These are phyloP conservation scores for Monosporascus sp. DNA, from an alignment of 2,329 filamentous ascomycete genomes.

Conservation along the genomic window DNA sequence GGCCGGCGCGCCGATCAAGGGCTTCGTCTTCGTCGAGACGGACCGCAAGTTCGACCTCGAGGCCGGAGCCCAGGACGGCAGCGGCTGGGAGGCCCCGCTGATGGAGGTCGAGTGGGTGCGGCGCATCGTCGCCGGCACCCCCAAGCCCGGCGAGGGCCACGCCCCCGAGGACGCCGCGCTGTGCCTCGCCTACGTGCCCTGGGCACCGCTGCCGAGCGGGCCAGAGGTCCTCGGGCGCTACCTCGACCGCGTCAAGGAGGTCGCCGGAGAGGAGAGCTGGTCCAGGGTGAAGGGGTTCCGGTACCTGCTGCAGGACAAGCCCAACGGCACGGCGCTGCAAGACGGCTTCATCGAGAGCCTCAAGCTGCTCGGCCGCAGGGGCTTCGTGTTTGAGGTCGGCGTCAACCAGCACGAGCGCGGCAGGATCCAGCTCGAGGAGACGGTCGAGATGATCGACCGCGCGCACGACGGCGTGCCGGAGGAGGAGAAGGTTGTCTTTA, in stretches of 20 bases:
- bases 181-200: conserved; percentile 70
- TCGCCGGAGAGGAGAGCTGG: conserved; percentile 58
- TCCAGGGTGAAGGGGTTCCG: conserved; percentile 70
- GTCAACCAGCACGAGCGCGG: conserved; percentile 77
- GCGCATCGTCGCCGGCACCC: conserved; percentile 58
- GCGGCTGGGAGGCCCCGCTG: conserved; percentile 64
- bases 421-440: conserved; percentile 66
- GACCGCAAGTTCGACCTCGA: conserved; percentile 63
- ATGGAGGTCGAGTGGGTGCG: conserved; percentile 67
- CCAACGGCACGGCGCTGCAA: conserved; percentile 57
- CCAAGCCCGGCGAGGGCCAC: conserved; percentile 55
- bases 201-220: conserved; percentile 75
- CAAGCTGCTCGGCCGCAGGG: conserved; percentile 57
- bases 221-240: conserved; percentile 58
- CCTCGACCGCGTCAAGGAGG: conserved; percentile 53
- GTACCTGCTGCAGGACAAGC: conserved; percentile 77
- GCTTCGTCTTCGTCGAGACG: conserved; percentile 79
- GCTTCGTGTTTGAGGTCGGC: conserved; percentile 74
- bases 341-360: conserved; percentile 60
- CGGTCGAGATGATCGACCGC: conserved; percentile 62
- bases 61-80: conserved; percentile 37
- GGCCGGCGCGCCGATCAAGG: conserved; percentile 44
- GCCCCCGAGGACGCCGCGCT: conserved; percentile 42
- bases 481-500: conserved; percentile 57
- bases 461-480: conserved; percentile 58